Base-by-base conservation (phyloP, 352 stramenopile species). In the Globisporangium rhizosaccharum region DNA sequence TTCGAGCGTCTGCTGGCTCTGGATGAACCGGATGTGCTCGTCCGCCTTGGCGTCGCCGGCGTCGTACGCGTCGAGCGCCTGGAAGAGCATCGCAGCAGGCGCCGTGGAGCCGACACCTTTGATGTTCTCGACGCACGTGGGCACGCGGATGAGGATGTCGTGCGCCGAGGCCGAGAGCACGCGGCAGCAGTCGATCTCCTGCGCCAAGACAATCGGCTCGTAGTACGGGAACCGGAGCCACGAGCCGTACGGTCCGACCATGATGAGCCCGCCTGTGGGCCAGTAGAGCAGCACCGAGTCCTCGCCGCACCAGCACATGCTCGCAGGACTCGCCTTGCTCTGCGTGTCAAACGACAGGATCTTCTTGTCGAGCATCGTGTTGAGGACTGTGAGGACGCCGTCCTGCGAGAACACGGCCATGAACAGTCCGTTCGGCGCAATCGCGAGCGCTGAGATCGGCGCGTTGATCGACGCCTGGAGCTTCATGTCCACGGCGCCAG, bases 341-440 rank as follows among this genome's bases (percentile, higher is more conserved):
- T 92, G 79, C 33, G 85, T 92, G 69, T 96, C 85, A 62, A 96
- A 96, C 20, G 80, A 80, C 66, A 96, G 52, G 53, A 94, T 90
- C 67, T 92, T 98, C 59, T 97, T 97, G 77, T 98, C 91, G 67
- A 98, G 97, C 57, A 88, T 96, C n/a, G 94, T 98, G 37, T 94
- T 97, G 51, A 98, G 84, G 20, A 98, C 96, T 3, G 92, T 97
- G 26, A 98, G 73, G 53, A 97, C 89, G 9, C 91, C 93, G 53
- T 96, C 85, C 58, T 96, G 87, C 9, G 92, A 95, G 64, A 98
- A 98, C 52, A 96, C 90, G n/a, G 96, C 94, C 75, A 98, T 88
- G 63, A 98, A 98, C 53, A 96, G 80, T 41, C 94, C 94, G 68
- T 98, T 98, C 2, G 94, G 94, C 20, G 93, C 94, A 67, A 98